Base-by-base conservation (phyloP, 202 grass and related monocot genomes). In the Carex arenaria region DNA sequence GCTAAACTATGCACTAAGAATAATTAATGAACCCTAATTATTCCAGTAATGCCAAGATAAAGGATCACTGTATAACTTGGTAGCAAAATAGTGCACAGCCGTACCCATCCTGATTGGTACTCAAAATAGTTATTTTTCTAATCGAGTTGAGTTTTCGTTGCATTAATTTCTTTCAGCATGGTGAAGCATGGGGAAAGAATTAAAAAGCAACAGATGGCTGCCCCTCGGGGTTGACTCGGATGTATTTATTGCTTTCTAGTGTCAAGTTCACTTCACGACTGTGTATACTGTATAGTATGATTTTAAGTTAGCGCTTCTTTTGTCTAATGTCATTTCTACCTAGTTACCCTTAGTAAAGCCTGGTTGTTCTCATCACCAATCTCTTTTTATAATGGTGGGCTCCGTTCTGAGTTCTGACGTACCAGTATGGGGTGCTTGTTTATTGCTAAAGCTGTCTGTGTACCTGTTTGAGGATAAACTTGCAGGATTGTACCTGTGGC, bases 161-260 rank as follows among this genome's bases (percentile, higher is more conserved):
- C 75, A 13, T 31, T 7, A 52, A 13, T 86, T 9, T 78, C 34
- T 88, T 61, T 75, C 87, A 98, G 90, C 86, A 90, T 93, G 89
- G 92, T 98, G 75, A 90, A 98, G 62, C 53, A 88, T 75, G 89
- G 90, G 65, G 95, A 98, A 69, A 86, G 85, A 82, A 83, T 98
- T 34, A 93, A 87, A 90, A 98, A 98, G 86, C 95, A 98, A 80
- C 92, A 93, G 85, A 98, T 98, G 92, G 90, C 92, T 0, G 88
- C 91, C 34, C 95, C 95, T 69, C 92, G 91, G 1, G 71, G 90
- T 84, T 98, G 86, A 98, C 80, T n/a, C 49, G 22, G 6, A 43
- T 70, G 26, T 17, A 31, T 18, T 56, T 10, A 3, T 15, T 26
- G 38, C 7, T 45, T 70, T 70, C 10, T 72, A 23, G 20, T 51